phyloP scores from a whole-genome alignment of 1,284 basidiomycete genomes.

The Papiliotrema fonsecae region DNA sequence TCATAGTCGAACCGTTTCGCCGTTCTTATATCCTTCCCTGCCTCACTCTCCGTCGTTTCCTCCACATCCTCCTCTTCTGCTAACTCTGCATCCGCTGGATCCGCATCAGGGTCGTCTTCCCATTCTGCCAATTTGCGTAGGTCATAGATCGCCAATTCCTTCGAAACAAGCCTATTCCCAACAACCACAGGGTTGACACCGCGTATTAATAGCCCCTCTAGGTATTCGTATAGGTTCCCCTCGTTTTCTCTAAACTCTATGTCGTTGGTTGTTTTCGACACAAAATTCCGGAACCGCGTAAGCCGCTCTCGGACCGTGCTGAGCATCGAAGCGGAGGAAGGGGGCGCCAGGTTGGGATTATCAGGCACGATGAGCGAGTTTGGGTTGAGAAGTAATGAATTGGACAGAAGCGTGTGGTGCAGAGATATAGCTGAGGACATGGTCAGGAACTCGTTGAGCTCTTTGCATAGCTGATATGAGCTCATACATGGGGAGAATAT shows the following conservation, averaged over 20 bases:
- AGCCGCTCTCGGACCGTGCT: constrained; percentile 33
- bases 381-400: constrained; percentile 61
- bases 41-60: constrained; percentile 10
- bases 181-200: constrained; percentile 12
- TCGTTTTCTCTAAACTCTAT: constrained; percentile 34
- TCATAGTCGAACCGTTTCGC: constrained; percentile 28
- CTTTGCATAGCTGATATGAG: constrained; percentile 29
- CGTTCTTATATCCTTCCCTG: constrained; percentile 19
- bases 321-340: constrained; percentile 43
- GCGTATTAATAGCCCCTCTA: constrained; percentile 42
- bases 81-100: neutral
- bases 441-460: constrained; percentile 26
- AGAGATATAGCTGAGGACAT: constrained; percentile 53
- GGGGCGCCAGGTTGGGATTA: constrained; percentile 36
- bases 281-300: constrained; percentile 36
- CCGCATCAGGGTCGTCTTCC: constrained; percentile 23
- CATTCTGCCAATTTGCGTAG: constrained; percentile 18
- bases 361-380: constrained; percentile 39
- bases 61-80: constrained; percentile 8
- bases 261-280: constrained; percentile 14
- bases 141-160: constrained; percentile 23
- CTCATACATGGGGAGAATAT: neutral
- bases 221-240: constrained; percentile 45
- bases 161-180: constrained; percentile 6
- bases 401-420: constrained; percentile 70